Evolutionary conservation across 768 basidiomycete genomes (phyloP).

Genomic region (Rossbeevera mucosa): DNA sequence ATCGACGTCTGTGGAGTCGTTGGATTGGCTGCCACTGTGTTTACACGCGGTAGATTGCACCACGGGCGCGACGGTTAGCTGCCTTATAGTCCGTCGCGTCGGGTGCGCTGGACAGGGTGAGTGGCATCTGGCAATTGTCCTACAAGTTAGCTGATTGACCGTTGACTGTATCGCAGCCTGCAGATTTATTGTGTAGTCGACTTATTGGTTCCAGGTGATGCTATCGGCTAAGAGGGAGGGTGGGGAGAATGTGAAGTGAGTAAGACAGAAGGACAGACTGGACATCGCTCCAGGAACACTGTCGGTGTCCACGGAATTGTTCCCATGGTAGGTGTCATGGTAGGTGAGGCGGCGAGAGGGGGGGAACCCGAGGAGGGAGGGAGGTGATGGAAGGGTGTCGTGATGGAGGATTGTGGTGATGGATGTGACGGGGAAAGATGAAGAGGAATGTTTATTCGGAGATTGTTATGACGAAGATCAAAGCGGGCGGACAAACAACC

Average conservation of each 20-base stretch:
- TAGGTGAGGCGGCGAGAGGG: background rate
- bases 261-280: slow-evolving; percentile 1
- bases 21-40: background rate
- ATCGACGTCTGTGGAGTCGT: too few species aligned
- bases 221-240: background rate
- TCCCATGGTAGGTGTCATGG: background rate
- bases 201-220: background rate
- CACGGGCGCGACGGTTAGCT: too few species aligned
- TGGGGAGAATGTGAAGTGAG: background rate
- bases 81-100: background rate
- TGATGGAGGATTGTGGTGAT: background rate
- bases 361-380: too few species aligned
- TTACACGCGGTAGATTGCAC: background rate
- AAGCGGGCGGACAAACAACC: slow-evolving; percentile 13
- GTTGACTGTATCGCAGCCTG: background rate
- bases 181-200: background rate
- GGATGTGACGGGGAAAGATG: background rate
- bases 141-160: background rate
- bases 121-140: background rate
- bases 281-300: background rate
- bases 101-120: background rate
- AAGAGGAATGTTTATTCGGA: slow-evolving; percentile 10
- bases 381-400: background rate
- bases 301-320: background rate
- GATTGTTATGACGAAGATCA: slow-evolving; percentile 7